Base-by-base conservation (phyloP, 164 flowering plant genomes). In the Akebia trifoliata region DNA sequence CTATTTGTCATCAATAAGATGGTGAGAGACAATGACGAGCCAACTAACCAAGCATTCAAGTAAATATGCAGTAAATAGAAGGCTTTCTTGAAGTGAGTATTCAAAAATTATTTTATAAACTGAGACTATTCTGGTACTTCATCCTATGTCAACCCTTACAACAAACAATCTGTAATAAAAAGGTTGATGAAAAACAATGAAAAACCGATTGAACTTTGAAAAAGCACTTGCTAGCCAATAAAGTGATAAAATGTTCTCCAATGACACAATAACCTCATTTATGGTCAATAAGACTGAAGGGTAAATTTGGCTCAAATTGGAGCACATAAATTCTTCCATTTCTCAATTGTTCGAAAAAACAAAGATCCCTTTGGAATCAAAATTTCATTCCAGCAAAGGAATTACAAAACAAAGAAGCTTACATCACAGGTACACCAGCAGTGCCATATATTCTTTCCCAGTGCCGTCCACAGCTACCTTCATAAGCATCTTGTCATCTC, bases 311-410 rank as follows among this genome's bases (percentile, higher is more conserved):
- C 57, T 62, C 36, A 49, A 46, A 56, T 63, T 63, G 60, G 43
- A 50, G 24, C 37, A 50, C 35, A 25, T 6, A 9, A 43, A 56
- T 11, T 10, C 57, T 37, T 57, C 44, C 60, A 36, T 50, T 37
- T 64, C 50, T 43, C 45, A 25, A 29, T 32, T 43, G 10, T 34
- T 39, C 29, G 40, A 50, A 42, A 28, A 30, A 54, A 61, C 35
- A 62, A 35, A 42, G 38, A 26, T 50, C 62, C 44, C 50, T 38
- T 8, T 24, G 37, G 50, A 63, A 38, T 56, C 61, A 63, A 63
- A 64, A 57, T 64, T 56, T 24, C 57, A 32, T 35, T 64, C 57
- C 62, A 50, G 45, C 39, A 31, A 50, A 62, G 32, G 17, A 17
- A 4, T 12, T 25, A 34, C 21, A 24, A 42, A 40, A 49, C 0